Base-by-base conservation (phyloP, 176 grass and related monocot species). In the Aegilops tauschii region DNA sequence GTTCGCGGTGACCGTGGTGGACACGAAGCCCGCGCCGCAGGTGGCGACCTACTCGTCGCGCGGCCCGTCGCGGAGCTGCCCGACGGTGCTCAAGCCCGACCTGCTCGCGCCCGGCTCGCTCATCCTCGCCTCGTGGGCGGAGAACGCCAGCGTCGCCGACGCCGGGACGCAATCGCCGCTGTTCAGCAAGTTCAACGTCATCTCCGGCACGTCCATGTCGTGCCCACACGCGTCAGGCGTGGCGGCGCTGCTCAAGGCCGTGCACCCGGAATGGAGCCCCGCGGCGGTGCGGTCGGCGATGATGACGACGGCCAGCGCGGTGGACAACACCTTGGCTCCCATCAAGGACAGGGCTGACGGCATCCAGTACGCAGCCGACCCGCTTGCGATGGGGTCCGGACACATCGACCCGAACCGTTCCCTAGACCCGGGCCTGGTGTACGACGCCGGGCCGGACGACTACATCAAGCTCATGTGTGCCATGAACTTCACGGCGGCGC, bases 191-290 rank as follows among this genome's bases (percentile, higher is more conserved):
- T 95, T 95, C 80, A 92, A 95, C 56, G 73, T 95, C 50, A 90
- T 95, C 44, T 95, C 89, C 1, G 95, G 95, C 54, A 93, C 95
- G 69, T 98, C 93, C 61, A 93, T 98, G 89, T 77, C 95, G 11
- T 93, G 93, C 88, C 93, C 95, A 1, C 95, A 98, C 73, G 91
- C 92, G 44, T 75, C 91, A 0, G 93, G 93, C 12, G 83, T 98
- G 54, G 87, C 93, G 1, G 93, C 93, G 25, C 71, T 98, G 82
- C 67, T 98, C 31, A 90, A 50, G 85, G 85, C 83, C 0, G 89
- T 75, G 47, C 87, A 84, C 76, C 89, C 85, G 25, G 86, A 84
- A 11, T 95, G 91, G 95, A 95, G 80, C 68, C 95, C 95, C 0
- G 95, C 95, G 0, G 83, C 85, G 52, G 83, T 98, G 31, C 80